These are phyloP conservation scores for Erythrophleum ivorense DNA, from an alignment of 331 rosid genomes.

Conservation along the genomic window DNA sequence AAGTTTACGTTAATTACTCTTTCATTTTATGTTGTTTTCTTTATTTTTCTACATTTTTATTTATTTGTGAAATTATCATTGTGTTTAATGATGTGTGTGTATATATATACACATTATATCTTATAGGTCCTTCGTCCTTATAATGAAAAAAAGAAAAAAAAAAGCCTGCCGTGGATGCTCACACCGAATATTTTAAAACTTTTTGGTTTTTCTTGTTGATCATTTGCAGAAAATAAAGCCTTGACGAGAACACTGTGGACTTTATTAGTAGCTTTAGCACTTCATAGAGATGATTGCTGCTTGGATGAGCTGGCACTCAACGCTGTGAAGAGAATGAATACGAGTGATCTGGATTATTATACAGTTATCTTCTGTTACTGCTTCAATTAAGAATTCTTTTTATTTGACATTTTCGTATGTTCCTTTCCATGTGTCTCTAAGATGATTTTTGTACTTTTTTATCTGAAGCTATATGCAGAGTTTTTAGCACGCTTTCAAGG, in stretches of 20 bases:
- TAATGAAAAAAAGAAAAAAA: background rate
- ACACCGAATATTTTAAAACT: constrained; percentile 19
- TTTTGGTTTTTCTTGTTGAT: constrained; percentile 38
- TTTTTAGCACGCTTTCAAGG: constrained; percentile 98
- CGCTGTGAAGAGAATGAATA: constrained; percentile 89
- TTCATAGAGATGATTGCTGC: constrained; percentile 84
- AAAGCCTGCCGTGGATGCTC: background rate
- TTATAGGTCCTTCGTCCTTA: background rate
- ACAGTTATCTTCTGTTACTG: constrained; percentile 7
- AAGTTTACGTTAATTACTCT: background rate
- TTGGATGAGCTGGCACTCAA: constrained; percentile 79
- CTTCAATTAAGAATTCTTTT: constrained; percentile 27
- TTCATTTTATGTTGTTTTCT: background rate
- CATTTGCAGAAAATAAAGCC: constrained; percentile 77
- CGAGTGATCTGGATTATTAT: constrained; percentile 38
- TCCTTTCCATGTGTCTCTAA: constrained; percentile 24
- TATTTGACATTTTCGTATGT: constrained; percentile 18
- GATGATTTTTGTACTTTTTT: constrained; percentile 35
- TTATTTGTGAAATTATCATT: background rate
- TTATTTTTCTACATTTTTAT: background rate
- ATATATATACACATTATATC: background rate
- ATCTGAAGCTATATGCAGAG: constrained; percentile 83
- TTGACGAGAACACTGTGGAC: constrained; percentile 81
- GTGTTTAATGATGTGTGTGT: constrained; percentile 1
- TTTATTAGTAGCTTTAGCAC: constrained; percentile 86